These are phyloP conservation scores for Scedosporium aurantiacum DNA, from an alignment of 2,329 filamentous ascomycete species.

Conservation along the genomic window DNA sequence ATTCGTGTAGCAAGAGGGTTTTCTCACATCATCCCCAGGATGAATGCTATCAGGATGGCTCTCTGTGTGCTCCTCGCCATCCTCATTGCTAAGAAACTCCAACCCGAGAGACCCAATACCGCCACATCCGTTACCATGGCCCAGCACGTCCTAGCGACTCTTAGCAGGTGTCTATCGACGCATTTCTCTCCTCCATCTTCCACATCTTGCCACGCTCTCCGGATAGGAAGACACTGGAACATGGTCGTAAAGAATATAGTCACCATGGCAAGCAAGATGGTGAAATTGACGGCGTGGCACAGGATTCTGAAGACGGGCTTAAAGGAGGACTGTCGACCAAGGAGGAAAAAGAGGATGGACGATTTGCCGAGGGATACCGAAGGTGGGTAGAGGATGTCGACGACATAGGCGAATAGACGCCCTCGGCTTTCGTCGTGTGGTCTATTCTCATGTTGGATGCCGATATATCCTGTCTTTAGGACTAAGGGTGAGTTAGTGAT, in stretches of 20 bases:
- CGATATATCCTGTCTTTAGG: neutral
- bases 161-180: neutral
- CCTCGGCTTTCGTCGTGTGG: neutral
- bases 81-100: neutral
- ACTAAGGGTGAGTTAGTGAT: neutral
- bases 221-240: neutral
- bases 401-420: neutral
- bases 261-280: neutral
- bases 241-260: neutral
- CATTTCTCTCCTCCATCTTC: neutral
- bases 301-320: neutral
- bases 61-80: neutral
- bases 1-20: neutral
- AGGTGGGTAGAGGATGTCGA: neutral
- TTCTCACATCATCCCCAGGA: neutral
- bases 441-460: neutral
- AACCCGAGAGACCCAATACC: neutral
- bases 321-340: neutral
- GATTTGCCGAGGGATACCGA: neutral
- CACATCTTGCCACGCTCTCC: neutral
- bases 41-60: neutral
- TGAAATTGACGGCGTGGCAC: neutral
- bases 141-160: neutral
- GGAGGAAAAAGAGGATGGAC: neutral
- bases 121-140: neutral